Conservation (phyloP, 1,284 basidiomycete species). For the Ceratobasidium sp. region DNA sequence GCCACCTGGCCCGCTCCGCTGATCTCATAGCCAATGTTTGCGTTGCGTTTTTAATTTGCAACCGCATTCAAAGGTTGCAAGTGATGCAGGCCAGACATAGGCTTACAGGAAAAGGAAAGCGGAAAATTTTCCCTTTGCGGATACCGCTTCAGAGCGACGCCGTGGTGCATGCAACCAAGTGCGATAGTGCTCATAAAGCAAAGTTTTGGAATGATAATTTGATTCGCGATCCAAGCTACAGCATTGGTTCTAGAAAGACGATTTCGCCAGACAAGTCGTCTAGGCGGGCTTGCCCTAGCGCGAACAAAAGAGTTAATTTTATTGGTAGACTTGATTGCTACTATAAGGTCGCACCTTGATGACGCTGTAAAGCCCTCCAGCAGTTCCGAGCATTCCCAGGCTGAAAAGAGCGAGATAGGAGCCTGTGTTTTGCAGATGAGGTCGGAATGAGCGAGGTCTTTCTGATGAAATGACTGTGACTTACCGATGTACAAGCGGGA, state of each 20-base stretch:
- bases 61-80: no score
- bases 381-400: conserved; percentile 61
- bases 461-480: conserved; percentile 35
- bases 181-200: not conserved
- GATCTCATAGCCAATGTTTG: no score
- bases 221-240: conserved; percentile 13
- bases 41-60: not conserved
- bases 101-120: not conserved
- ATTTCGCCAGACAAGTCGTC: not conserved
- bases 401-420: conserved; percentile 62
- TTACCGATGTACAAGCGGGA: conserved; percentile 60
- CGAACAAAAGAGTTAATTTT: not conserved
- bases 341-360: conserved; percentile 54
- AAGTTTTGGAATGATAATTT: conserved; percentile 7
- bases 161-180: not conserved
- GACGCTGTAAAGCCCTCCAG: conserved; percentile 60
- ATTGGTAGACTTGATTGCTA: conserved; percentile 34
- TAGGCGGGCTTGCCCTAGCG: conserved; percentile 26
- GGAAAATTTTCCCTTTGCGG: not conserved
- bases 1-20: no score
- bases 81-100: not conserved
- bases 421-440: conserved; percentile 53
- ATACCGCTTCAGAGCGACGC: not conserved
- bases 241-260: not conserved
- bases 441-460: conserved; percentile 48